Percentiles rank a stretch among this genome's conserved stretches.
phyloP scores from a whole-genome alignment of 192 early-diverging fungal species.

The Phycomyces blakesleeanus region DNA sequence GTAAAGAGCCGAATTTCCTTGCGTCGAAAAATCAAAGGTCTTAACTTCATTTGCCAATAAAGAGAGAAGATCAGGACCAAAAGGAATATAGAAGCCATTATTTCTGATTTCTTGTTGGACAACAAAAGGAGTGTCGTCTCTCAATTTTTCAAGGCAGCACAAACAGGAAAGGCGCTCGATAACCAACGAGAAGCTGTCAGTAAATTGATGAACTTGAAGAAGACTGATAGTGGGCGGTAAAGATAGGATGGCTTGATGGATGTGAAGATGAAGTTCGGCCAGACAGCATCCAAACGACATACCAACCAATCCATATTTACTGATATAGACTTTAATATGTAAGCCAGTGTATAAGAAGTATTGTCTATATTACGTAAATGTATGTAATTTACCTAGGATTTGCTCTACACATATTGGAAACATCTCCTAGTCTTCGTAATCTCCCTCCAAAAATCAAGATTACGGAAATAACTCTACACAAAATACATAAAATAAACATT shows the following conservation, averaged over 20 bases:
- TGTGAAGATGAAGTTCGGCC: constrained; percentile 25
- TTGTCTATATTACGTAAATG: background rate
- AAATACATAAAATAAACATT: too few relatives aligned
- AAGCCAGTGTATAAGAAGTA: too few relatives aligned
- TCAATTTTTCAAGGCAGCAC: constrained; percentile 25
- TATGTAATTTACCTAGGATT: constrained; percentile 25
- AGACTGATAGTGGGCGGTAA: constrained; percentile 20
- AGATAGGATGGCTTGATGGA: constrained; percentile 32
- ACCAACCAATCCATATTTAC: constrained; percentile 31
- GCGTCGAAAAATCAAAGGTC: constrained; percentile 11
- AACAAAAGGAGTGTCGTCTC: background rate
- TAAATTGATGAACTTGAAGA: constrained; percentile 30
- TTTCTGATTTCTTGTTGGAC: background rate
- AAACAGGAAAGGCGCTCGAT: constrained; percentile 24
- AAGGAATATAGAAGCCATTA: constrained; percentile 34
- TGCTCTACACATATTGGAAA: constrained; percentile 24
- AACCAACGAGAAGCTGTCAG: constrained; percentile 21
- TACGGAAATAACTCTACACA: background rate
- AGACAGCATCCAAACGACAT: constrained; percentile 39
- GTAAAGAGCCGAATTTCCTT: constrained; percentile 24
- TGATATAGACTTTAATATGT: background rate
- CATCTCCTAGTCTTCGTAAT: constrained; percentile 28
- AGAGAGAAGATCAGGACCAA: constrained; percentile 33
- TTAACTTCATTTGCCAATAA: constrained; percentile 29
- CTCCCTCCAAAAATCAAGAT: constrained; percentile 23